Evolutionary conservation across 306 rosid genomes (phyloP).

Genomic region (Begonia fuchsioides): DNA sequence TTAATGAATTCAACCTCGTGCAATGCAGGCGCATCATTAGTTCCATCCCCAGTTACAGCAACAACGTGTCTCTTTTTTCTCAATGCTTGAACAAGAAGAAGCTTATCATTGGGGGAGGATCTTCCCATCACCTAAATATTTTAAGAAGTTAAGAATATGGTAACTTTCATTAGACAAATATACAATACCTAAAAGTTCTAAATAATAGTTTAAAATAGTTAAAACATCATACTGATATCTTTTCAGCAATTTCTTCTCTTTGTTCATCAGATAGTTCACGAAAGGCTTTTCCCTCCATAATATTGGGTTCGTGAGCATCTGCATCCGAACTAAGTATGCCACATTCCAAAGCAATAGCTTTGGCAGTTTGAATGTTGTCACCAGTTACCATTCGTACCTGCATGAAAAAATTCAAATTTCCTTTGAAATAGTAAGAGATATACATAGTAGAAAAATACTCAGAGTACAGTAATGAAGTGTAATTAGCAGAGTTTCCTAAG

Average conservation of each 20-base stretch:
- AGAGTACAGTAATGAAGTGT: no score
- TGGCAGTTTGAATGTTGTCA: slow-evolving; percentile 83
- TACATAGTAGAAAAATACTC: no score
- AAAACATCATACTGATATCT: slow-evolving; percentile 41
- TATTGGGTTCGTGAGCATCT: slow-evolving; percentile 40
- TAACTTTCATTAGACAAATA: neutral
- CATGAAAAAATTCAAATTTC: neutral
- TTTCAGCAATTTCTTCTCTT: slow-evolving; percentile 49
- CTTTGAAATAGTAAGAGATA: neutral
- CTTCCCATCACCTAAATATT: slow-evolving; percentile 76
- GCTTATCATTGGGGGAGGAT: slow-evolving; percentile 84
- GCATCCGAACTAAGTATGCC: slow-evolving; percentile 55
- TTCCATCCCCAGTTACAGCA: slow-evolving; percentile 93
- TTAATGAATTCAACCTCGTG: slow-evolving; percentile 48
- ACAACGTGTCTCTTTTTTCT: slow-evolving; percentile 64
- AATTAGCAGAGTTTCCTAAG: no score
- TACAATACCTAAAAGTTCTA: slow-evolving; percentile 3
- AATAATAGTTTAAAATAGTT: slow-evolving; percentile 1
- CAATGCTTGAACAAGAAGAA: slow-evolving; percentile 85
- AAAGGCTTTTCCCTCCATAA: slow-evolving; percentile 72
- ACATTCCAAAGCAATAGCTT: slow-evolving; percentile 83
- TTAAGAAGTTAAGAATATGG: slow-evolving; percentile 6
- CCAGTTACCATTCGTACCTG: slow-evolving; percentile 95
- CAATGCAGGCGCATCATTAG: slow-evolving; percentile 88
- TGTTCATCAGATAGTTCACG: slow-evolving; percentile 38